Evolutionary conservation across 2,329 filamentous ascomycete genomes (phyloP).

Genomic region (Microcyclosporella mali): DNA sequence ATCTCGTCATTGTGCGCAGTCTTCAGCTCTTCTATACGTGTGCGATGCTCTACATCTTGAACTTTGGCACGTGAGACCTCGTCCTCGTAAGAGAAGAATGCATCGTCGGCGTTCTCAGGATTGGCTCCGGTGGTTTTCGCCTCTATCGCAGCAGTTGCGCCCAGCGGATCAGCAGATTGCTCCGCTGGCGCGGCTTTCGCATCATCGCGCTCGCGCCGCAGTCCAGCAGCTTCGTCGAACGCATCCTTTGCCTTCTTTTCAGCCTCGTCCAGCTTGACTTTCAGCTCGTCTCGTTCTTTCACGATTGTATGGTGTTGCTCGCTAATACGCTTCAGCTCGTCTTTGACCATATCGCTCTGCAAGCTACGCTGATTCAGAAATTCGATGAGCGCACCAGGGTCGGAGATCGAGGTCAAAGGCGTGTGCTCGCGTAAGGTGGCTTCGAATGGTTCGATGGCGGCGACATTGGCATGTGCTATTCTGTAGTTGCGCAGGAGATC

Average conservation of each 20-base stretch:
- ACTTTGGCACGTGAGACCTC: conserved; percentile 42
- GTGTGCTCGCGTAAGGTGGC: conserved; percentile 86
- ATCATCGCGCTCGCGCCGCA: conserved; percentile 39
- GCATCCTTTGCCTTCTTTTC: conserved; percentile 58
- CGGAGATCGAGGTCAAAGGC: conserved; percentile 78
- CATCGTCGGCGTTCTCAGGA: conserved; percentile 46
- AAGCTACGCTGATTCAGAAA: conserved; percentile 82
- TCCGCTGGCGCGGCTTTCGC: background rate
- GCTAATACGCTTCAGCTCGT: conserved; percentile 82
- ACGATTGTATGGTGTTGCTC: conserved; percentile 34
- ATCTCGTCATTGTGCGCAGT: conserved; percentile 58
- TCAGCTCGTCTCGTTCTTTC: conserved; percentile 68
- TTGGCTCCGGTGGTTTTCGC: background rate
- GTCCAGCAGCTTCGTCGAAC: conserved; percentile 56
- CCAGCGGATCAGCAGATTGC: conserved; percentile 9
- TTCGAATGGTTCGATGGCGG: conserved; percentile 89
- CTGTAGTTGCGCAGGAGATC: conserved; percentile 89
- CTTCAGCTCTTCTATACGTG: conserved; percentile 52
- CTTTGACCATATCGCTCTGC: conserved; percentile 87
- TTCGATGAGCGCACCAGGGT: conserved; percentile 77
- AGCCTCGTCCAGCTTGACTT: conserved; percentile 66
- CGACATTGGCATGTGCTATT: conserved; percentile 78
- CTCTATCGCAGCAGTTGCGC: conserved; percentile 5
- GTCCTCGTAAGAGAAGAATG: conserved; percentile 88
- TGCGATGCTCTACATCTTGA: conserved; percentile 51